These are phyloP conservation scores for Trichosanthes truncata DNA, from an alignment of 306 rosid species.

Conservation along the genomic window DNA sequence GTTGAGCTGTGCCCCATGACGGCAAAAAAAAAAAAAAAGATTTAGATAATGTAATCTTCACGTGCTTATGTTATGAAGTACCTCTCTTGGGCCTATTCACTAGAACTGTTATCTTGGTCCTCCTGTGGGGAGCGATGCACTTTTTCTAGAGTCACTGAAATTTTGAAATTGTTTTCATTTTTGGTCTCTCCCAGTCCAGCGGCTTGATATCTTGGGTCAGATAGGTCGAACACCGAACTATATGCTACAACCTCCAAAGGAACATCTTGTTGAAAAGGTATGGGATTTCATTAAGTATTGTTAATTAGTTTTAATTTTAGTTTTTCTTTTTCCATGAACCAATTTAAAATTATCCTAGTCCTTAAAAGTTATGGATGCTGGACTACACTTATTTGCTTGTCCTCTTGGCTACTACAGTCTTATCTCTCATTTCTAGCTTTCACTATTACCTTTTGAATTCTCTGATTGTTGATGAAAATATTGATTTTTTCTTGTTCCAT, in stretches of 20 bases:
- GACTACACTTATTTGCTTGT: not conserved
- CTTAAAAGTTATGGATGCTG: not conserved
- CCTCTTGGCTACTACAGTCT: not conserved
- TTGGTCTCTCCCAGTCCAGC: slow-evolving; percentile 32
- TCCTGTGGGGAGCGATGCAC: not conserved
- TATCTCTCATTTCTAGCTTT: not conserved
- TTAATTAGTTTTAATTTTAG: not conserved
- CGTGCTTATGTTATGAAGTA: not conserved
- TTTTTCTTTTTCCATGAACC: not conserved
- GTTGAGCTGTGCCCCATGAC: no score
- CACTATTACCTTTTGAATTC: not conserved
- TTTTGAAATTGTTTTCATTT: slow-evolving; percentile 1
- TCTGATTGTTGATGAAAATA: not conserved
- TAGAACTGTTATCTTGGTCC: not conserved
- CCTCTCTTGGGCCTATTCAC: not conserved
- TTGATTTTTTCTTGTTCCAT: not conserved
- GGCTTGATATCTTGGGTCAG: slow-evolving; percentile 23
- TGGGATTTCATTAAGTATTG: slow-evolving; percentile 2
- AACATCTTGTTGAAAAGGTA: slow-evolving; percentile 66
- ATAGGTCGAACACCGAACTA: slow-evolving; percentile 34
- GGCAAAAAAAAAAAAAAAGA: not conserved
- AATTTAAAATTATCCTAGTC: not conserved
- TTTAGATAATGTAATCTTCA: not conserved
- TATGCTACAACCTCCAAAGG: slow-evolving; percentile 59
- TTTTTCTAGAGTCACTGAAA: not conserved